Conservation (phyloP, 2,329 filamentous ascomycete genomes). For the Verruconis gallopava region DNA sequence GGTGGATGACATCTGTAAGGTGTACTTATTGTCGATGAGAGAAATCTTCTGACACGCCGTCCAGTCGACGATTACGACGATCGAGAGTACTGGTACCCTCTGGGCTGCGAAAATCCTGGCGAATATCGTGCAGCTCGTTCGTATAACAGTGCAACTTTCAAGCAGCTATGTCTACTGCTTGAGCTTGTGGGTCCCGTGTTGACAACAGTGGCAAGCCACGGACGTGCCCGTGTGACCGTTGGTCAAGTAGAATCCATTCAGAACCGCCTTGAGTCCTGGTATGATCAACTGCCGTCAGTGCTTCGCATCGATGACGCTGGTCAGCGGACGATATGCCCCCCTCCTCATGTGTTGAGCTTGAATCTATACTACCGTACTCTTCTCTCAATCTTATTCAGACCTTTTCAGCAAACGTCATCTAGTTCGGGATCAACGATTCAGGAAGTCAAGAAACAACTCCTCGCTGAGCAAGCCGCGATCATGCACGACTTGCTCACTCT, state of each 20-base stretch:
- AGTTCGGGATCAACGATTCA: neutral
- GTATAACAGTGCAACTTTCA: neutral
- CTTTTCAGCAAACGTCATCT: neutral
- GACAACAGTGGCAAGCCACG: neutral
- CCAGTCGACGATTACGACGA: neutral
- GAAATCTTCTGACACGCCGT: neutral
- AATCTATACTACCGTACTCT: neutral
- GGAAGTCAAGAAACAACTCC: neutral
- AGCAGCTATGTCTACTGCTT: neutral
- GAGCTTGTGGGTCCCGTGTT: neutral
- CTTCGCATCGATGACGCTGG: neutral
- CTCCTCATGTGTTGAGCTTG: neutral
- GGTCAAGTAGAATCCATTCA: neutral
- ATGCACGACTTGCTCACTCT: neutral
- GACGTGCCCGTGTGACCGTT: neutral
- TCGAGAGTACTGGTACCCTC: neutral
- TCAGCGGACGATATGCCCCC: neutral
- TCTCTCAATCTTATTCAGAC: conserved; percentile 1
- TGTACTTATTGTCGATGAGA: conserved; percentile 3
- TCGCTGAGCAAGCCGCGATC: neutral
- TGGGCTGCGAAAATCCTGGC: neutral
- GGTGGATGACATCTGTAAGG: neutral
- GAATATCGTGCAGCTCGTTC: neutral
- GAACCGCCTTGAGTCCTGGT: neutral
- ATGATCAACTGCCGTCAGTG: neutral